Evolutionary conservation across 441 rosid genomes (phyloP), one percentile per base, ranked within the genome.

Genomic region (Breynia disticha): DNA sequence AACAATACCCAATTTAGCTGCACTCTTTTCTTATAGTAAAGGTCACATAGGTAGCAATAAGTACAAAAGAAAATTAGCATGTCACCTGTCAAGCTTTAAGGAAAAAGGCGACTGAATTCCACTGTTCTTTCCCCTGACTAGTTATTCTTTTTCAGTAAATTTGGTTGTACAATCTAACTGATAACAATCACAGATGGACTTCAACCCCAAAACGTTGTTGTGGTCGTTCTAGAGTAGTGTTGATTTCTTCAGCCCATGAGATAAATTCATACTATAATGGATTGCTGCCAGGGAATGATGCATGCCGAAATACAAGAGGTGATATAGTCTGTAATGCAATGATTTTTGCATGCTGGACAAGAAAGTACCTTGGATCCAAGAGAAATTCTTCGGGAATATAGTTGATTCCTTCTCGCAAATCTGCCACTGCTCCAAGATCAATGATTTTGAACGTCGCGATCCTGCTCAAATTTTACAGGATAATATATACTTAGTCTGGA

Each of bases 341-440:
- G 20, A 22, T 41, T 41, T 53, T 47, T 22, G 51, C 42, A 50
- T 20, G 8, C 44, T 20, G 21, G 18, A 57, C 38, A 47, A 46
- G 12, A 52, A 59, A 37, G 63, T 67, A 81, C 98, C 96, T 83
- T 46, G 90, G 98, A 68, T 90, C 98, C 63, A 87, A 77, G 63
- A 90, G 95, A 69, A 87, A 91, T 54, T 91, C 96, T 60, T 87
- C 86, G 11, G 98, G 98, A 62, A 91, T 87, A 62, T 91, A 91
- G 72, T 91, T 87, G 64, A 91, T 91, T 46, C 97, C 95, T 50
- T 78, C 97, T 74, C 89, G 77, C 68, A 90, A 69, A 79, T 90
- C 97, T 17, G 97, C 77, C 51, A 96, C 96, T 55, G 95, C 98
- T 63, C 98, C 96, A 64, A 85, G 95, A 80, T 91, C 98, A 24